Base-by-base conservation (phyloP, 202 grass and related monocot species). In the Setaria viridis region DNA sequence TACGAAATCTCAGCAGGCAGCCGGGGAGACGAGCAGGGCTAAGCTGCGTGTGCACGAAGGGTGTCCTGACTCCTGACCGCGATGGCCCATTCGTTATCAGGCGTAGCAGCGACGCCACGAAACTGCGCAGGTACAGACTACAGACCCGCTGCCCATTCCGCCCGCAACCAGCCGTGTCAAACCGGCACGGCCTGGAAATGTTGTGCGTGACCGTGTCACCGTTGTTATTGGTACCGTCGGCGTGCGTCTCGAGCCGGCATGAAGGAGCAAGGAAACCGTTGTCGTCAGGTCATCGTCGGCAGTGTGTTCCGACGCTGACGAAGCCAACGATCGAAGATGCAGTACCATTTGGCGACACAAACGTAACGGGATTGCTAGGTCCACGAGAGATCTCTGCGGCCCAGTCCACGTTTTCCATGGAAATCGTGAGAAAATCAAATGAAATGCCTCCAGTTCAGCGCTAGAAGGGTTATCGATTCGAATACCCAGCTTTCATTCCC, bases 41-140 rank as follows among this genome's bases (percentile, higher is more conserved):
- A 2, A 30, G 9, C 57, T 20, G 30, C 41, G 79, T 21, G 16
- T 14, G 62, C 83, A 85, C 74, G 63, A 13, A 62, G 3, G 48
- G 3, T 50, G 48, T 11, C 2, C 35, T 58, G 81, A 33, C 29
- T 11, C 2, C 35, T 58, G 81, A 33, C 29, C 5, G 16, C 12
- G 80, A 82, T 21, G 13, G 54, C 33, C 14, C 17, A 5, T 69
- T 59, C 62, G 5, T 15, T 6, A 34, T 25, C 57, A 37, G 4
- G 10, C 68, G 77, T 85, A 62, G 60, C 51, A 62, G 75, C 50
- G n/a, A 74, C 73, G 82, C 70, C 14, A 85, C 49, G 81, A 2
- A 66, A 37, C 57, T 10, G 81, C 39, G 13, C 12, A 8, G 14
- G 15, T 5, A 17, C 9, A 19, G 14, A 34, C 14, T 41, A 41